Percentiles rank a stretch among this genome's conserved stretches.
These are phyloP conservation scores for Dothidotthia symphoricarpi DNA, from an alignment of 2,329 filamentous ascomycete genomes.

Conservation along the genomic window DNA sequence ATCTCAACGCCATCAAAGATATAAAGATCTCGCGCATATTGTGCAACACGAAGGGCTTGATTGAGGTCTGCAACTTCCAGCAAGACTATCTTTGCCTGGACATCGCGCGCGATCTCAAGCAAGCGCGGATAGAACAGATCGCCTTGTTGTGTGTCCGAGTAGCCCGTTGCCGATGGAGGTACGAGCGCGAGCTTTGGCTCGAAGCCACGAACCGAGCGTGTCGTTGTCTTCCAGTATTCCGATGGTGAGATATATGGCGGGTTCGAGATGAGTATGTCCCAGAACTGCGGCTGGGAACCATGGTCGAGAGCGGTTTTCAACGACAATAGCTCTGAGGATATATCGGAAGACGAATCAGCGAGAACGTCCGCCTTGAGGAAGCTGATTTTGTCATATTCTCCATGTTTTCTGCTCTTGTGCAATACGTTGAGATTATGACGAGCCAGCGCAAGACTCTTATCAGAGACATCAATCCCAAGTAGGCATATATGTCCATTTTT, in stretches of 20 bases:
- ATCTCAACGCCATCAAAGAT: conserved; percentile 56
- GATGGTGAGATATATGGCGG: conserved; percentile 80
- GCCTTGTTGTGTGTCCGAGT: conserved; percentile 28
- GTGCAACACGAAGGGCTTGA: conserved; percentile 65
- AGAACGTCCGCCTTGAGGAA: conserved; percentile 52
- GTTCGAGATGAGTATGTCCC: conserved; percentile 75
- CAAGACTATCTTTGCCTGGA: conserved; percentile 58
- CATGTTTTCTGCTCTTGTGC: conserved; percentile 9
- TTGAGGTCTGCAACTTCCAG: conserved; percentile 70
- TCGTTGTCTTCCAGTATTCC: conserved; percentile 62
- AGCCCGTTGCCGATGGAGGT: conserved; percentile 8
- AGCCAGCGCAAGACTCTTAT: conserved; percentile 64
- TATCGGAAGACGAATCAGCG: conserved; percentile 51
- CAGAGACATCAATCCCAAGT: conserved; percentile 73
- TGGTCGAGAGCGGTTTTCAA: conserved; percentile 20
- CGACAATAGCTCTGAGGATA: conserved; percentile 5
- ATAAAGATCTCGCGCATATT: conserved; percentile 38
- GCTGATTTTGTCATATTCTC: conserved; percentile 41
- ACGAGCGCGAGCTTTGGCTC: conserved; percentile 83
- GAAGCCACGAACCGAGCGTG: conserved; percentile 72
- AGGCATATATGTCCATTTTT: conserved; percentile 47
- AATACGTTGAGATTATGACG: conserved; percentile 58
- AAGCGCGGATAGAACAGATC: conserved; percentile 69
- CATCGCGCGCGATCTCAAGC: conserved; percentile 53
- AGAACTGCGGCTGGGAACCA: conserved; percentile 19